Base-by-base conservation (phyloP, 768 basidiomycete species). In the Boletus subparvulus region DNA sequence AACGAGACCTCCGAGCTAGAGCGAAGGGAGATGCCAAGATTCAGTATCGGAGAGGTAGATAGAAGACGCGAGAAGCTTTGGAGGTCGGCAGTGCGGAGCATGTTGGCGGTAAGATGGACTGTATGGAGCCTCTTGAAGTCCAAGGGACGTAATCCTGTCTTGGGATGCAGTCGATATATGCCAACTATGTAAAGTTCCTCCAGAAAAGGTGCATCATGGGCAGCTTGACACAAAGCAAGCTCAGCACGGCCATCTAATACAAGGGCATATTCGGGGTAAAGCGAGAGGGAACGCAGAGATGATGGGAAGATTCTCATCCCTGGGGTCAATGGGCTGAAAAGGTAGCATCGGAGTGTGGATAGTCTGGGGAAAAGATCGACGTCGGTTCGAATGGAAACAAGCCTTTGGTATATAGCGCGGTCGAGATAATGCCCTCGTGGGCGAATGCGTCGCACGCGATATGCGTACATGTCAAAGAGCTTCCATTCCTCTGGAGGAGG, bases 401-500 rank as follows among this genome's bases (percentile, higher is more conserved):
- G 56, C 42, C 60, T 49, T 28, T 64, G 63, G 50, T 61, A 65
- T 41, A 62, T 21, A 50, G 63, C 60, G 21, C 54, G 42, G 32
- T 61, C 62, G 37, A 60, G 54, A 14, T 50, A 51, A 21, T 45
- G 26, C 6, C 33, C 45, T 13, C 40, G 17, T 32, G 63, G 55
- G 6, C 50, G 19, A 28, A 65, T 40, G 4, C 30, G 48, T 30
- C 55, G 63, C 21, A 64, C 64, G 28, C 63, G 63, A 47, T 49
- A 46, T 6, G 63, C 63, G 30, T 64, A 62, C 30, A 36, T 21
- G 19, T 65, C 63, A 39, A 64, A 64, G 5, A 41, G 26, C 12
- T 24, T 43, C 63, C 63, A 64, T 12, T 62, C 60, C 11, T 52
- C 44, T 4, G 39, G 41, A 26, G 64, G 50, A 45, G 59, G 62